Evolutionary conservation across 2,329 filamentous ascomycete species (phyloP).

Genomic region (Rutstroemia sp.): DNA sequence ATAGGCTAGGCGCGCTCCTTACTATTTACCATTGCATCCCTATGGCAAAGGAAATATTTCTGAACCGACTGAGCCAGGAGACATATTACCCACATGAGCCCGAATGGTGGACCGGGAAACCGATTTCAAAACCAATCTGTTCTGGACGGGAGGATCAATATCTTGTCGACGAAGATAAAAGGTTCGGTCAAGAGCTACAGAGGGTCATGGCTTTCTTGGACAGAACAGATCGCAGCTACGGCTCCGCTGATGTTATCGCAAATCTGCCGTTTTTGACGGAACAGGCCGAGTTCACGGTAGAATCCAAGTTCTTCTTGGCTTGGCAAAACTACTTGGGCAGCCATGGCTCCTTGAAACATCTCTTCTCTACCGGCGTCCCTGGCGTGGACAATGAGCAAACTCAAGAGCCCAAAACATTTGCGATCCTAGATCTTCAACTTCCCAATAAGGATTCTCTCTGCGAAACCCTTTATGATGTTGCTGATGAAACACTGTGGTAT

Average conservation of each 20-base stretch:
- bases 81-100: conserved; percentile 46
- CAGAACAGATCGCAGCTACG: conserved; percentile 51
- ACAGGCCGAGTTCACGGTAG: conserved; percentile 26
- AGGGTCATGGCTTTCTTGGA: conserved; percentile 58
- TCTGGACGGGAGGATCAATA: conserved; percentile 12
- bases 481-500: conserved; percentile 28
- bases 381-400: conserved; percentile 10
- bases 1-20: conserved; percentile 44
- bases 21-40: conserved; percentile 56
- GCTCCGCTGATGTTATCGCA: conserved; percentile 43
- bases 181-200: conserved; percentile 35
- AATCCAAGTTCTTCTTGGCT: conserved; percentile 21
- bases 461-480: conserved; percentile 29
- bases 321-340: conserved; percentile 18
- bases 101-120: conserved; percentile 55
- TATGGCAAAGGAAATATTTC: conserved; percentile 46
- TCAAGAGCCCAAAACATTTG: conserved; percentile 20
- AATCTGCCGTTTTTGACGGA: conserved; percentile 19
- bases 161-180: conserved; percentile 36
- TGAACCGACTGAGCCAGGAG: conserved; percentile 36
- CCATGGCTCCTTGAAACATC: conserved; percentile 14
- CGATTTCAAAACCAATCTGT: conserved; percentile 32
- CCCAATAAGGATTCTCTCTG: conserved; percentile 19
- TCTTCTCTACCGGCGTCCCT: conserved; percentile 25
- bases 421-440: conserved; percentile 25